Evolutionary conservation across 2,329 filamentous ascomycete species (phyloP).

Genomic region (Beauveria caledonica): DNA sequence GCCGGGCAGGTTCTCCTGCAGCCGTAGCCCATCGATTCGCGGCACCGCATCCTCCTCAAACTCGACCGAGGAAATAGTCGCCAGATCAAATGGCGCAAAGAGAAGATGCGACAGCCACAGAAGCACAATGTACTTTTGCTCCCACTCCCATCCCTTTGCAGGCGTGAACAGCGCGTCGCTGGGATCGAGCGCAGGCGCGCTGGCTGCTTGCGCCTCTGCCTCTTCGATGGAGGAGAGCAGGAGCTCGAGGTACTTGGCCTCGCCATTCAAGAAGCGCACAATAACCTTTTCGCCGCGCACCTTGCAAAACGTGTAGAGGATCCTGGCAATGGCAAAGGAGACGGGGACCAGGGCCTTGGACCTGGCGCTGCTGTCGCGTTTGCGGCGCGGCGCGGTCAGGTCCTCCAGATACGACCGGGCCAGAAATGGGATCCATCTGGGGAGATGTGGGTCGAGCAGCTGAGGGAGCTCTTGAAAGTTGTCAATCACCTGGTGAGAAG

Average conservation of each 20-base stretch:
- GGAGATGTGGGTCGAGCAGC: constrained; percentile 76
- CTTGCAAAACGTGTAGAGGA: constrained; percentile 90
- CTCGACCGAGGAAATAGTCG: constrained; percentile 65
- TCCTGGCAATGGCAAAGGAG: constrained; percentile 62
- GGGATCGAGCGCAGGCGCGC: constrained; percentile 8
- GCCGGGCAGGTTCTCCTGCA: constrained; percentile 56
- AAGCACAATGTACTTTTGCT: constrained; percentile 79
- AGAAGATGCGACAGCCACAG: constrained; percentile 81
- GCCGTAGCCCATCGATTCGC: constrained; percentile 39
- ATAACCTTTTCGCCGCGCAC: constrained; percentile 90
- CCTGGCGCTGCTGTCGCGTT: constrained; percentile 17
- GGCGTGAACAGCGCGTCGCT: constrained; percentile 3
- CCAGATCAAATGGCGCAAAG: constrained; percentile 82
- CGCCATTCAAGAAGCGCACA: constrained; percentile 82
- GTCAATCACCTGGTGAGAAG: constrained; percentile 53
- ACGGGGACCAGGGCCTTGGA: constrained; percentile 44
- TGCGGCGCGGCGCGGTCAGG: constrained; percentile 35
- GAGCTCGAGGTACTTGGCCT: constrained; percentile 75
- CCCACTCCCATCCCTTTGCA: constrained; percentile 56
- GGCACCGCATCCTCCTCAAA: constrained; percentile 37
- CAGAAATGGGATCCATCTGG: constrained; percentile 64
- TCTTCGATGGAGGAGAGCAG: constrained; percentile 68
- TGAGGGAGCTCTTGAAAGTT: constrained; percentile 94
- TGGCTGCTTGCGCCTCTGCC: constrained; percentile 27
- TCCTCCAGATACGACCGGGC: constrained; percentile 68